Percentiles rank a stretch among this genome's conserved stretches.
phyloP scores from a whole-genome alignment of 148 eudicot genomes.

The Amaranthus cruentus region DNA sequence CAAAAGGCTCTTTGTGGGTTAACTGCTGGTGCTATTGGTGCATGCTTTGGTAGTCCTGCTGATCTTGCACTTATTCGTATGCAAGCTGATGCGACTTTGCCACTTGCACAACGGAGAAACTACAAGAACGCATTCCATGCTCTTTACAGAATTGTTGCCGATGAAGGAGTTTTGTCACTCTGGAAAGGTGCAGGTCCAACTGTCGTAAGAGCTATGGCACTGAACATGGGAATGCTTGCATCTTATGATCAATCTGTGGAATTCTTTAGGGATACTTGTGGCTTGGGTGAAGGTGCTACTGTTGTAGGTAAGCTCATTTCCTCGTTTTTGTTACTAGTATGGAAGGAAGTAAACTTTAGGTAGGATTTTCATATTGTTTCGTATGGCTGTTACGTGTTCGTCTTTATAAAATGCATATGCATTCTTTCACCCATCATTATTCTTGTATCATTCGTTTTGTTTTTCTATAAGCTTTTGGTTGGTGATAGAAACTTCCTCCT shows the following conservation, averaged over 20 bases:
- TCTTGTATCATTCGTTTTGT: no score
- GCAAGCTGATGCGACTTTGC: slow-evolving; percentile 46
- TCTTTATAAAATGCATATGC: no score
- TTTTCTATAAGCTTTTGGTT: no score
- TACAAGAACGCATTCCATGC: slow-evolving; percentile 45
- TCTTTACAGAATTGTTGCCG: slow-evolving; percentile 32
- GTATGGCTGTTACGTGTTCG: no score
- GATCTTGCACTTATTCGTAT: slow-evolving; percentile 33
- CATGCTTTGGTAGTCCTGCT: slow-evolving; percentile 39
- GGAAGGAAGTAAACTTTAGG: no score
- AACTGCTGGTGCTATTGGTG: slow-evolving; percentile 53
- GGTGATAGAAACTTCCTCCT: no score
- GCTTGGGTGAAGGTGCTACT: slow-evolving; percentile 36
- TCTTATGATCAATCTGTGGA: slow-evolving; percentile 47
- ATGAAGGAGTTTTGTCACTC: slow-evolving; percentile 47
- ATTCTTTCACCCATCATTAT: no score
- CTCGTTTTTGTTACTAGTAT: not conserved
- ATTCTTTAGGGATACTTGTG: slow-evolving; percentile 42
- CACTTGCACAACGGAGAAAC: slow-evolving; percentile 37
- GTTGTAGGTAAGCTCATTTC: slow-evolving; percentile 34
- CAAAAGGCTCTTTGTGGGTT: slow-evolving; percentile 57
- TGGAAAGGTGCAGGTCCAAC: slow-evolving; percentile 55
- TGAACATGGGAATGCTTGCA: slow-evolving; percentile 65
- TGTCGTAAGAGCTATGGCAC: slow-evolving; percentile 37
- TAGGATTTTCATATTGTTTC: no score